Percentiles rank a stretch among this genome's conserved stretches.
These are phyloP conservation scores for Rhododendron simsii DNA, from an alignment of 148 eudicot species.

Conservation along the genomic window DNA sequence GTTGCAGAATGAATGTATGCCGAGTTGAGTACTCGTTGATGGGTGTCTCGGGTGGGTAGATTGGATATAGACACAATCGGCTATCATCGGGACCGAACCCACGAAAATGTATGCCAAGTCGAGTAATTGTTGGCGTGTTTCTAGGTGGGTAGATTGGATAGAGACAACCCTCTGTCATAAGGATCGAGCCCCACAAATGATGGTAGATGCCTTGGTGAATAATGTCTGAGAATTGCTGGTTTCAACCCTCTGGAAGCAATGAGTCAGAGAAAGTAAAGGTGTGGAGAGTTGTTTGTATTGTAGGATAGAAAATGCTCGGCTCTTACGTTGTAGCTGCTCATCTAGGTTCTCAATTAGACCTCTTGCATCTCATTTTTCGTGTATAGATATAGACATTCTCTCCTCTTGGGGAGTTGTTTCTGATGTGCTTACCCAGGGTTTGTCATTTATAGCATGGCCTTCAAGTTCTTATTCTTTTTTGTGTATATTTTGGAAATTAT, in stretches of 20 bases:
- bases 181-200: too few species aligned
- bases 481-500: not conserved
- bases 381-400: not conserved
- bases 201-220: too few species aligned
- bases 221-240: not conserved
- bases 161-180: too few species aligned
- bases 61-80: not conserved
- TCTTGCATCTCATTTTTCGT: not conserved
- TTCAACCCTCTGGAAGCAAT: not conserved
- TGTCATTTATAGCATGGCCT: too few species aligned
- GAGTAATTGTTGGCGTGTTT: too few species aligned
- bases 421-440: not conserved
- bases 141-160: too few species aligned
- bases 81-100: not conserved
- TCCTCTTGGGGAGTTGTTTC: not conserved
- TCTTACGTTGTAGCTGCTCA: not conserved
- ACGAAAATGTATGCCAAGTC: not conserved
- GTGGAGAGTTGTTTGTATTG: not conserved
- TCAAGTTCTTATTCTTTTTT: too few species aligned
- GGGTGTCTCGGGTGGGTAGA: not conserved
- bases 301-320: not conserved
- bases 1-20: slow-evolving; percentile 5
- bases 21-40: not conserved
- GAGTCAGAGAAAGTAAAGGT: not conserved
- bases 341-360: not conserved